These are phyloP conservation scores for Saprolegnia diclina DNA, from an alignment of 352 stramenopile genomes.

Conservation along the genomic window DNA sequence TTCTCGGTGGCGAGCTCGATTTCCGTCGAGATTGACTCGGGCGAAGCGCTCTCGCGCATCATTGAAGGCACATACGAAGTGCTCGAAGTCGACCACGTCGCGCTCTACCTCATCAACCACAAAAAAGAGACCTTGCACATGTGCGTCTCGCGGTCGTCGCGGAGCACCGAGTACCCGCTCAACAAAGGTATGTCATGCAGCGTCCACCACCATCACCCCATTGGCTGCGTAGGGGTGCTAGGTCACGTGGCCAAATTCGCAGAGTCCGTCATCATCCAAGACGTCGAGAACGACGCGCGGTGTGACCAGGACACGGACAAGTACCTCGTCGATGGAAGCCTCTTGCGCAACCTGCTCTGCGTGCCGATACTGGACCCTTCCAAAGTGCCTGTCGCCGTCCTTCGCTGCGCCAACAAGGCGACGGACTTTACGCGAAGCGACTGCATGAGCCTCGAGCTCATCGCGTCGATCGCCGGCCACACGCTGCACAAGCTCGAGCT, in stretches of 20 bases:
- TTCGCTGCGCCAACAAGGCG: slow-evolving; percentile 20
- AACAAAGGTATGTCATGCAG: neutral
- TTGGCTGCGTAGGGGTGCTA: neutral
- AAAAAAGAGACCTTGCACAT: neutral
- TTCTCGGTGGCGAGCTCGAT: slow-evolving; percentile 22
- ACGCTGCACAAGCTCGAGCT: slow-evolving; percentile 24
- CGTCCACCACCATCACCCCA: neutral
- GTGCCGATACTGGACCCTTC: slow-evolving; percentile 2
- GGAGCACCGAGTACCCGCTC: neutral
- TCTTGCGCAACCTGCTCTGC: neutral
- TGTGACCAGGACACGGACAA: slow-evolving; percentile 3
- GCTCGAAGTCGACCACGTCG: slow-evolving; percentile 6
- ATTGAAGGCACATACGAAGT: slow-evolving; percentile 8
- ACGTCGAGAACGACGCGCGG: neutral
- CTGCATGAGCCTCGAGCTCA: slow-evolving; percentile 13
- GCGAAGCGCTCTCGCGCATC: slow-evolving; percentile 16
- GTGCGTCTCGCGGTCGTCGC: neutral
- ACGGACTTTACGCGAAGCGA: slow-evolving; percentile 9
- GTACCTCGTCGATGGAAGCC: neutral
- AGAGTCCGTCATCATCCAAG: slow-evolving; percentile 3
- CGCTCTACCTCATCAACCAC: slow-evolving; percentile 4
- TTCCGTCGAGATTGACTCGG: slow-evolving; percentile 17
- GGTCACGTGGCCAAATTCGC: neutral
- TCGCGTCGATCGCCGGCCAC: slow-evolving; percentile 16
- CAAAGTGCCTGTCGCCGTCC: neutral